A percentile compares a stretch with the other conserved stretches of the same genome.
Evolutionary conservation across 331 rosid species (phyloP).

Genomic region (Quercus lobata): DNA sequence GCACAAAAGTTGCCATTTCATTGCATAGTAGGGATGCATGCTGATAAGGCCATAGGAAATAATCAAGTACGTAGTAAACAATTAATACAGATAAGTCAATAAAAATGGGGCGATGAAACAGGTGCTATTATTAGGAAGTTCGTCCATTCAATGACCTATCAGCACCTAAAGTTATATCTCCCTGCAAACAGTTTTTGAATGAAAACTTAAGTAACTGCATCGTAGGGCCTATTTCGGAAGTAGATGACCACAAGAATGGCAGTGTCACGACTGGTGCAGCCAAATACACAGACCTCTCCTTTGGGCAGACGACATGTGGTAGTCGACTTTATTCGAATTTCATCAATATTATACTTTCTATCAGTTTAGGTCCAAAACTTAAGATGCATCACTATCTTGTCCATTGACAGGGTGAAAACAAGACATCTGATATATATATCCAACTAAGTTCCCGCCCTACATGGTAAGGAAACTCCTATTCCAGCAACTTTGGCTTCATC

Average conservation of each 20-base stretch:
- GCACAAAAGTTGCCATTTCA: not conserved
- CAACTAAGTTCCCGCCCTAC: too few relatives aligned
- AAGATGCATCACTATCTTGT: too few relatives aligned
- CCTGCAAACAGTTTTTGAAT: not conserved
- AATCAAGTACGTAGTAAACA: too few relatives aligned
- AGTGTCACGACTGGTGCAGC: too few relatives aligned
- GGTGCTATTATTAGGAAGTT: not conserved
- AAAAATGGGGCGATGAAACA: not conserved
- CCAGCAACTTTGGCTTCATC: not conserved
- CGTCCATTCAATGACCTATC: not conserved
- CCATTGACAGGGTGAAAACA: too few relatives aligned
- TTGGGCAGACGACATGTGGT: too few relatives aligned
- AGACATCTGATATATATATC: too few relatives aligned
- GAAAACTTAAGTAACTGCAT: too few relatives aligned
- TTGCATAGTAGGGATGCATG: not conserved
- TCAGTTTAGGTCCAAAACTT: too few relatives aligned
- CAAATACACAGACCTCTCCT: too few relatives aligned
- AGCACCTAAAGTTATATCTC: not conserved
- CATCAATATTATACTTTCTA: not conserved
- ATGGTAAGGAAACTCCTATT: not conserved
- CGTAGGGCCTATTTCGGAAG: too few relatives aligned
- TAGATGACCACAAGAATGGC: too few relatives aligned
- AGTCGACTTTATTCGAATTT: not conserved
- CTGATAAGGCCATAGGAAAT: not conserved
- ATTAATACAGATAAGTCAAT: not conserved